These are phyloP conservation scores for Melocanna baccifera DNA, from an alignment of 176 grass and related monocot genomes.

Conservation along the genomic window DNA sequence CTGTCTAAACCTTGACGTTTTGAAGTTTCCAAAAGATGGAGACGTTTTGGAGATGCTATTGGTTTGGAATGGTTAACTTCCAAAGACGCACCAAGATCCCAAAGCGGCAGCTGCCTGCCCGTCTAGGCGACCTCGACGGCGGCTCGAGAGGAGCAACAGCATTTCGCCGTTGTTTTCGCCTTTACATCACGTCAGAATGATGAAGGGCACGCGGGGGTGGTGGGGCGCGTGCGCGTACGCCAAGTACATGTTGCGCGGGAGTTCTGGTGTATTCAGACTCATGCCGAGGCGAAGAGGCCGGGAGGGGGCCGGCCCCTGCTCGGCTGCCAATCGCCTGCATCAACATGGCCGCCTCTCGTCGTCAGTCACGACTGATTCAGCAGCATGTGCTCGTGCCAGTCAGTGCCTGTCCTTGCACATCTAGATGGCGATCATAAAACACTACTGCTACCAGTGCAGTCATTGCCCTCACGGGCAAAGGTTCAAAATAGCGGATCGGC, in stretches of 20 bases:
- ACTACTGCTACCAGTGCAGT: not conserved
- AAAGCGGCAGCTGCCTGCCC: not conserved
- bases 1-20: not conserved
- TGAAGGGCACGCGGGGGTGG: slow-evolving; percentile 8
- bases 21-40: no score
- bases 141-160: not conserved
- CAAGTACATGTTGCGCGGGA: slow-evolving; percentile 12
- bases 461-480: not conserved
- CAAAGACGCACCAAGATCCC: not conserved
- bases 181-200: slow-evolving; percentile 44
- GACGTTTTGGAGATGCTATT: not conserved
- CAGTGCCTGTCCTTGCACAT: not conserved
- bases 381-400: slow-evolving; percentile 42
- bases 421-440: slow-evolving; percentile 26
- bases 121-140: not conserved
- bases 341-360: slow-evolving; percentile 11
- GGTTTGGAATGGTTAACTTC: not conserved
- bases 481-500: no score
- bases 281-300: not conserved
- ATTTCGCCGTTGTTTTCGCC: slow-evolving; percentile 17
- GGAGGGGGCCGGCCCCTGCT: not conserved
- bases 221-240: slow-evolving; percentile 5
- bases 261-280: not conserved
- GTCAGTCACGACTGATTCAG: slow-evolving; percentile 30
- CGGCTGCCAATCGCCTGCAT: not conserved